Base-by-base conservation (phyloP, 495 filamentous ascomycete species). In the Recurvomyces mirabilis region DNA sequence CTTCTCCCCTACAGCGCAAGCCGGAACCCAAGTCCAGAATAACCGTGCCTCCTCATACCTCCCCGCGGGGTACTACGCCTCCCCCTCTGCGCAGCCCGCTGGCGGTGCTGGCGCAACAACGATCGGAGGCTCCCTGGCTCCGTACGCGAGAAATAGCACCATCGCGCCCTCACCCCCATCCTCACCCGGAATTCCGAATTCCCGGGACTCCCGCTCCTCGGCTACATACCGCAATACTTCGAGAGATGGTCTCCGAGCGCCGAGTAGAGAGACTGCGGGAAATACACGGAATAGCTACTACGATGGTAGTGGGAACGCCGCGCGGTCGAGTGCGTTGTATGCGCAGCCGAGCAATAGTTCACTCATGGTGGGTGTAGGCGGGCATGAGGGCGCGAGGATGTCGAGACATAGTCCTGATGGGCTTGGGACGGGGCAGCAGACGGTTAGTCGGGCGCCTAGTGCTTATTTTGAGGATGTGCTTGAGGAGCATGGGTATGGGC, bases 401-500 rank as follows among this genome's bases (percentile, higher is more conserved):
- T 24, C 18, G 39, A 11, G 47, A 4, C 32, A 43, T 15, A 51
- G 69, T 57, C 17, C 52, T 60, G 43, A 65, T 58, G 42, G 59
- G 60, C 25, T 69, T 76, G 37, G 36, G 4, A 54, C 53, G 5
- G n/a, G n/a, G n/a, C n/a, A n/a, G n/a, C n/a, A n/a, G n/a, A n/a
- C n/a, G n/a, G n/a, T n/a, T n/a, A 78, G 76, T 28, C 70, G 91
- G 30, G 85, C 87, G 21, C 91, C 91, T 10, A 94, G 87, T 62
- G 84, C 88, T 31, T 94, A 88, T 58, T 63, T 98, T 31, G 89
- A 98, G 46, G 91, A 96, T 67, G 55, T 98, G 45, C 83, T 98
- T 58, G 87, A 88, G 57, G 77, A 67, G 47, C 78, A 81, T 58
- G 60, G 56, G 11, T 54, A 53, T 37, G 62, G 59, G 43, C 58